Base-by-base conservation (phyloP, 495 filamentous ascomycete species). In the Talaromyces adpressus region DNA sequence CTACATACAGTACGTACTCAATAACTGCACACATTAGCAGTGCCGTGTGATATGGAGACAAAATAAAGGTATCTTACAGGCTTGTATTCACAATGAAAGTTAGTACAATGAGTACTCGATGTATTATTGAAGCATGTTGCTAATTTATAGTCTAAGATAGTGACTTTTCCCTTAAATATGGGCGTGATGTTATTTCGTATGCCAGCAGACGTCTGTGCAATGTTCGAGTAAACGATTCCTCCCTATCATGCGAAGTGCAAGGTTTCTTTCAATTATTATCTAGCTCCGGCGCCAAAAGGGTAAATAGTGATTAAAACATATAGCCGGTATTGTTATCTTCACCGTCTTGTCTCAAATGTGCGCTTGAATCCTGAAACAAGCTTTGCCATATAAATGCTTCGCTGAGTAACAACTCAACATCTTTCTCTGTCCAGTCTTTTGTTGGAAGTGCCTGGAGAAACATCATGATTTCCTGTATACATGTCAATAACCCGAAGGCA, bases 341-440 rank as follows among this genome's bases (percentile, higher is more conserved):
- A 59, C 73, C 77, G 41, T 82, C 73, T 59, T 78, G 75, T 62
- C 86, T 83, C 65, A 97, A 75, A 76, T 97, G 92, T 58, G 92
- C 92, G 59, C 89, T 86, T 23, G 89, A 93, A 32, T 92, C 91
- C 67, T 91, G 88, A 72, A 96, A 96, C 22, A 97, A 79, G 65
- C 88, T 93, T 76, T 96, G 90, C 92, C 92, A 97, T 65, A 97
- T 96, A 70, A 90, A 97, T 5, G 92, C 92, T 77, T 98, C 94
- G 72, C 92, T 96, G 54, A 98, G 80, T 60, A 98, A 79, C 32
- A 98, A 85, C 74, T 97, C 94, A 65, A 98, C 93, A 65, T 98
- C 94, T 77, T 98, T 96, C 73, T 96, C 95, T 12, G 92, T 96
- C 94, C 94, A 98, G 29, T 87, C 84, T 62, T 87, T 87, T n/a